Base-by-base conservation (phyloP, 1,284 basidiomycete species). In the Dichomitus squalens region DNA sequence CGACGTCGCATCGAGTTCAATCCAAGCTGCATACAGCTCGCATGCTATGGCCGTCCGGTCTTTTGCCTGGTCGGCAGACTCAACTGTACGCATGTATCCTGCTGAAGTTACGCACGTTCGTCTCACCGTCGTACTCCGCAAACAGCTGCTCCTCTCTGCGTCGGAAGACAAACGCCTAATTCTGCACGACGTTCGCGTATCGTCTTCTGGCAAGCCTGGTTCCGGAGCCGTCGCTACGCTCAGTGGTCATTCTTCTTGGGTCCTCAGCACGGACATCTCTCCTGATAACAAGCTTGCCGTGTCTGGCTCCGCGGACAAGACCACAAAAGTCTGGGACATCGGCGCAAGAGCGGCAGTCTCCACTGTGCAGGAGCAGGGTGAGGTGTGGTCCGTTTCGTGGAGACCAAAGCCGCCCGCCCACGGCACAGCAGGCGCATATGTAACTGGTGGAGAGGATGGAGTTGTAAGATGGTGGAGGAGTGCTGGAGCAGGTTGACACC, bases 351-450 rank as follows among this genome's bases (percentile, higher is more conserved):
- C 86, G 1, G 86, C 87, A 25, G 92, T 95, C 4, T 90, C 86
- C 33, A 93, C 90, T 0, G 80, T 88, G 5, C 84, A 88, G 63
- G 88, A 93, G 49, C 83, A 85, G 1, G 88, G 87, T 18, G 91
- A 93, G 67, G 90, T 95, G 1, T 96, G 93, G 93, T 81, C 84
- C 16, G 87, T 95, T 7, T 85, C 87, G 20, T 95, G 93, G 93
- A 80, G 89, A 52, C 91, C 90, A 12, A 82, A 78, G 65, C 77
- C 81, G 14, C 72, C 85, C 9, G 75, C 79, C 27, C 68, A 75
- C 38, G 82, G 85, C 18, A 75, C 81, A 39, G 77, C 83, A 27
- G 83, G 85, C 55, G 85, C 86, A 21, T 95, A 95, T 70, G 86
- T 93, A 8, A 86, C 80, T 53, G 92, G 88, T 12, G 90, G 91